Base-by-base conservation (phyloP, 2,329 filamentous ascomycete genomes). In the Pseudogymnoascus pannorum region DNA sequence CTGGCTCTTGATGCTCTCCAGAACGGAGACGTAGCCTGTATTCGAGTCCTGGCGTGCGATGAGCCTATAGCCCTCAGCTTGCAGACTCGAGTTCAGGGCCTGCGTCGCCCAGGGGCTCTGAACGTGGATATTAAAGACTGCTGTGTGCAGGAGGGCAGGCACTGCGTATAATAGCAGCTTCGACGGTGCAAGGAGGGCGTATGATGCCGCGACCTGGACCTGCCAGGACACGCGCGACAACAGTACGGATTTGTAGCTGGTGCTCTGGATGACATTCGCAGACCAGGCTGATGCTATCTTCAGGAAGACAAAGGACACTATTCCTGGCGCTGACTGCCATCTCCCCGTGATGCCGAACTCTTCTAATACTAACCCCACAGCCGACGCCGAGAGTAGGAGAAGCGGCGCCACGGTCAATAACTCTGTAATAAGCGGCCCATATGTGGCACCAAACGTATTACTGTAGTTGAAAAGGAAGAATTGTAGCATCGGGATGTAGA, bases 21-120 rank as follows among this genome's bases (percentile, higher is more conserved):
- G 72, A 1, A 99, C 90, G 0, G 93, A 96, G 44, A 99, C 80
- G 71, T 99, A 97, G 5, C 94, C 94, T 0, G 94, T 97, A 57
- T 88, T 75, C 0, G 92, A 96, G 74, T 97, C 94, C 66, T 84
- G 81, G 9, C 94, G 86, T 57, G 92, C 92, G 48, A 97, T 72
- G 1, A 97, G 75, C 1, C 84, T 82, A 81, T 87, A 97, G 14
- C 87, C 85, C 35, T 88, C 79, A 1, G 78, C 74, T 18, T 77
- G 75, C 44, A 97, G 76, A 0, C 84, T 87, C 4, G 76, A 75
- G 69, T 96, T 93, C 36, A 94, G 76, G 0, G 79, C 75, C 1
- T 77, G 73, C 0, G 86, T 84, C 0, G 86, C 85, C 66, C 78
- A 77, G 0, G 81, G 78, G 1, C 85, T 82, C 57, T 84, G 82